Percentiles rank a stretch among this genome's conserved stretches.
Conservation (phyloP, 1,284 basidiomycete genomes). For the Bjerkandera adusta region DNA sequence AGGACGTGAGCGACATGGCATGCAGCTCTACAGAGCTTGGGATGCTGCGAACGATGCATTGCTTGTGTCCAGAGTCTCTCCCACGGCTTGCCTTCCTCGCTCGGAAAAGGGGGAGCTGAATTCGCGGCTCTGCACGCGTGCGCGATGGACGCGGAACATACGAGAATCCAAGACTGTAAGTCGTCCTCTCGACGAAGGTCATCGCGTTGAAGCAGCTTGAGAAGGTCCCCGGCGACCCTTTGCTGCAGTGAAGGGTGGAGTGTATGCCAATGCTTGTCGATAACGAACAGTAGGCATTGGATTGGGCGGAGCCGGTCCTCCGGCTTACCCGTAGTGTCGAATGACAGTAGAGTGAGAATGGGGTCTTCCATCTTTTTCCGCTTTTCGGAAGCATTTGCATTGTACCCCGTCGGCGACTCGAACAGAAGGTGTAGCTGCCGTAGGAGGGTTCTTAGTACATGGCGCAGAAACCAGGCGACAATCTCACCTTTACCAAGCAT, state of each 20-base stretch:
- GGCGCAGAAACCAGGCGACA: not conserved
- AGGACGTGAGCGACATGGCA: conserved; percentile 71
- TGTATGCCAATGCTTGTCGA: conserved; percentile 70
- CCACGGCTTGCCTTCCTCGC: conserved; percentile 48
- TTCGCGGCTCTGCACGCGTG: conserved; percentile 36
- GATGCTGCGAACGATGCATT: conserved; percentile 67
- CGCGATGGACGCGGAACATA: conserved; percentile 74
- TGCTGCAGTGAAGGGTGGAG: conserved; percentile 57
- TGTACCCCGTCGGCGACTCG: conserved; percentile 62
- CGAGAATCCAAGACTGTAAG: conserved; percentile 80
- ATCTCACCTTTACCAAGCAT: conserved; percentile 62
- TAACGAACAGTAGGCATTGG: conserved; percentile 83
- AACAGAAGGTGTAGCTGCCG: conserved; percentile 58
- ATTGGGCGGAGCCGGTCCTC: conserved; percentile 53
- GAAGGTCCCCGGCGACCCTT: conserved; percentile 52
- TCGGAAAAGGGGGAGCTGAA: conserved; percentile 11
- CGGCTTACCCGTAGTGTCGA: conserved; percentile 40
- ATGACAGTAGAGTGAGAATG: conserved; percentile 52
- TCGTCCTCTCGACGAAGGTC: too few species aligned
- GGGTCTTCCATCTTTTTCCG: conserved; percentile 56
- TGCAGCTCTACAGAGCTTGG: conserved; percentile 73
- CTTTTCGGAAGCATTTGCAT: conserved; percentile 36
- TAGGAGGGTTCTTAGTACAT: conserved; percentile 18
- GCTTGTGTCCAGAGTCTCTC: conserved; percentile 80
- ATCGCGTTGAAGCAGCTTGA: conserved; percentile 62